Evolutionary conservation across 2,329 filamentous ascomycete species (phyloP), one percentile per base, ranked within the genome.

Genomic region (Trichoderma sp.): DNA sequence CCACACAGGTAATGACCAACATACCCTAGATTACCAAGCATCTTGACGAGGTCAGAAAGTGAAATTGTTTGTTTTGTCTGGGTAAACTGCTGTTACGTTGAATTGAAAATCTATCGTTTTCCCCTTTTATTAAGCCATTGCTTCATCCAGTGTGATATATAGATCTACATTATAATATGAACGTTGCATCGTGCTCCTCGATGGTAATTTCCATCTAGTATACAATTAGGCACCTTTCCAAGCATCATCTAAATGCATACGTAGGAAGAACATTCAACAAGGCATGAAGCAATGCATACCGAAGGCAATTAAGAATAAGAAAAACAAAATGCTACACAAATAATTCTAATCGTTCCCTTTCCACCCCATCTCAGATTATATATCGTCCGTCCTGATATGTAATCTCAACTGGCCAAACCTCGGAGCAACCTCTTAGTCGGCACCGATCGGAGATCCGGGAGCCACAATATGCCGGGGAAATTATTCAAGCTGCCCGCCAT

Each of bases 401-500:
- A 15, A 58, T 58, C 26, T 50, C 34, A 58, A 34, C 23, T 55
- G 64, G 64, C 36, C 64, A 67, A 67, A 43, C 64, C 23, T 67
- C 50, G 64, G 64, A 43, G 15, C 64, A 58, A 58, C 50, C 23
- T 8, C 36, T 23, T 39, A 28, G 34, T 57, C 64, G 64, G 64
- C 64, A 26, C 50, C 50, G 64, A 58, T 58, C 50, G 50, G 50
- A 39, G 32, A 67, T 67, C 64, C 64, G 64, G 53, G 34, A 39
- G 64, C 64, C 53, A 67, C 50, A 67, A 43, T 23, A 43, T 43
- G 64, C 64, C 64, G 64, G 64, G 28, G 50, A 67, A 58, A 30
- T 34, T 17, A 23, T 58, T 11, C 32, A 20, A 58, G 32, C 47
- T 34, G 32, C 17, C 64, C 65, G 36, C 34, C 53, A 43, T 47